Conservation (phyloP, 257 asterid species). For the Henckelia pumila region DNA sequence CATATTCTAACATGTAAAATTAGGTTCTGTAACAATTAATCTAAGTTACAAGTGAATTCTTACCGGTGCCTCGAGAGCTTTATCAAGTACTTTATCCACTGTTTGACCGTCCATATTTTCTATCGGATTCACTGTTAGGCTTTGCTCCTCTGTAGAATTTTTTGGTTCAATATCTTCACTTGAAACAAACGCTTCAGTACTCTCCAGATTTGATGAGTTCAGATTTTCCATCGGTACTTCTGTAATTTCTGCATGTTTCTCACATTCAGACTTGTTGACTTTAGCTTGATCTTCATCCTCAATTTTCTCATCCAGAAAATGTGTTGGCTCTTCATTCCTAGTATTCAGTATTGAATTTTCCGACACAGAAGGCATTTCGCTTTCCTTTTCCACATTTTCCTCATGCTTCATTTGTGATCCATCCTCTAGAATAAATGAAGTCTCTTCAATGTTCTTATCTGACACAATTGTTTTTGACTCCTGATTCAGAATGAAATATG, state of each 20-base stretch:
- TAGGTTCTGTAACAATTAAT: neutral
- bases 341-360: slow-evolving; percentile 5
- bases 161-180: neutral
- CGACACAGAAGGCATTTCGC: neutral
- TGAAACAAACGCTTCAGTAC: neutral
- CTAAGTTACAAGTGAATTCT: neutral
- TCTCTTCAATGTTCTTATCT: neutral
- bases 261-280: neutral
- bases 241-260: slow-evolving; percentile 4
- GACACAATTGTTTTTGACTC: neutral
- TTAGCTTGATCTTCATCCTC: slow-evolving; percentile 8
- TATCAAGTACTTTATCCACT: too few species aligned
- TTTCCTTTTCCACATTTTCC: neutral
- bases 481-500: neutral
- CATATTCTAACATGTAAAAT: neutral
- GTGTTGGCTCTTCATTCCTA: neutral
- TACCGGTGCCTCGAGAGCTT: neutral
- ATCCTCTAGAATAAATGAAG: neutral
- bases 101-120: too few species aligned
- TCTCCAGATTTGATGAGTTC: neutral
- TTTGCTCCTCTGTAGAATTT: neutral
- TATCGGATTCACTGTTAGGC: neutral
- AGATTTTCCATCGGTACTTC: slow-evolving; percentile 2
- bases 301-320: neutral
- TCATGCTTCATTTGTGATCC: neutral